phyloP scores from a whole-genome alignment of 1,284 basidiomycete species.

The Apiotrichum siamense region DNA sequence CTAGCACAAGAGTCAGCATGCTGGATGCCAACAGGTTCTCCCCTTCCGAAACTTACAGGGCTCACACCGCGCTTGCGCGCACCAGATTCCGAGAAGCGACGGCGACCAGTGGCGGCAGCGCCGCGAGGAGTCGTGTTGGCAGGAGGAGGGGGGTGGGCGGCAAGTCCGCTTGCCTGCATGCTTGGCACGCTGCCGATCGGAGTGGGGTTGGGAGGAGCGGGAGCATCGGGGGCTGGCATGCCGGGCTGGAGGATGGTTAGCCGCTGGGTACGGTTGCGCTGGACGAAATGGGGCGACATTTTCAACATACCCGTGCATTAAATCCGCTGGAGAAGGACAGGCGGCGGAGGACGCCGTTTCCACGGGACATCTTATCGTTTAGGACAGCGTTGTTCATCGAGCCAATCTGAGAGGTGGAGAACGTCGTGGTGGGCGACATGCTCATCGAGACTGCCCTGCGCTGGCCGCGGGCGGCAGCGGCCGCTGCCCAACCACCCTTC shows the following conservation, averaged over 20 bases:
- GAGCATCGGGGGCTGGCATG: constrained; percentile 6
- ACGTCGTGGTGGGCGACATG: constrained; percentile 13
- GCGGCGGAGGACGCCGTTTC: constrained; percentile 39
- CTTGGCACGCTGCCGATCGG: constrained; percentile 9
- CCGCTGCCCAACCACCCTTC: constrained; percentile 25
- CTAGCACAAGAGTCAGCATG: constrained; percentile 16
- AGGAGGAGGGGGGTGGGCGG: constrained; percentile 14
- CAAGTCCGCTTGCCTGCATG: constrained; percentile 3
- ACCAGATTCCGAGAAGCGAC: constrained; percentile 32
- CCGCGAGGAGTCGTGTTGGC: not conserved
- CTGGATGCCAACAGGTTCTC: no score
- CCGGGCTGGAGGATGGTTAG: not conserved
- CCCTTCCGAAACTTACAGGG: constrained; percentile 43
- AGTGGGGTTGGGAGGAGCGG: constrained; percentile 18
- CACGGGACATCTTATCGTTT: constrained; percentile 38
- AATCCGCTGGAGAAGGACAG: constrained; percentile 32
- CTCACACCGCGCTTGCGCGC: constrained; percentile 38
- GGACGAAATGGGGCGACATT: not conserved
- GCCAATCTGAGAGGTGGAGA: not conserved
- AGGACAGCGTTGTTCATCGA: constrained; percentile 18
- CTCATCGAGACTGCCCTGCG: constrained; percentile 32
- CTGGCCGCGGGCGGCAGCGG: constrained; percentile 15
- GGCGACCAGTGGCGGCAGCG: constrained; percentile 4
- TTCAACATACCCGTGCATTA: constrained; percentile 22
- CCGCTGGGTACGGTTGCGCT: not conserved